Evolutionary conservation across 2,329 filamentous ascomycete genomes (phyloP), one percentile per base, ranked within the genome.

Genomic region (Graphilbum sp.): DNA sequence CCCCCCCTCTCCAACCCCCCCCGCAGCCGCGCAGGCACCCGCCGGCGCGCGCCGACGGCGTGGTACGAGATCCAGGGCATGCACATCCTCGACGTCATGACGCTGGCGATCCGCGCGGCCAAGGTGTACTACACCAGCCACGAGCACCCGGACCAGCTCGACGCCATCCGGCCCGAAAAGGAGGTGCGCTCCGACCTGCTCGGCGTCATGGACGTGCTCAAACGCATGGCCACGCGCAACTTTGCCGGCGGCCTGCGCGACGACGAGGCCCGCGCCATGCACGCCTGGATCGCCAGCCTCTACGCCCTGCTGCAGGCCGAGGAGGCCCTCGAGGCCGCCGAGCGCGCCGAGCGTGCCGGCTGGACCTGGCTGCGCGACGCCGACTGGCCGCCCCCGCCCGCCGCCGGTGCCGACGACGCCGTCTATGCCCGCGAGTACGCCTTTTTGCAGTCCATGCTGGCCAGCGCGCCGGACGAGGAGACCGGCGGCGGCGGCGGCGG

Each of bases 41-140:
- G n/a, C n/a, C n/a, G n/a, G n/a, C n/a, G n/a, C n/a, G n/a, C n/a
- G n/a, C n/a, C n/a, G n/a, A n/a, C n/a, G 19, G 23, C 16, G 9
- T 93, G 81, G 76, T 74, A 81, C 54, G 85, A 95, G 56, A 69
- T 93, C 18, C 84, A 94, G 55, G 90, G 88, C 16, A 75, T 96
- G 64, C 83, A 92, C 51, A 75, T 98, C 29, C 71, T 96, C 40
- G 88, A 96, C 54, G 77, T 93, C 38, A 80, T 90, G 53, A 98
- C 90, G 1, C 67, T 96, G 38, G 88, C 88, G n/a, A 96, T 98
- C 47, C 75, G 86, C 37, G 86, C 88, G 1, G 90, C 90, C 37
- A 94, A 92, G 60, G 79, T 92, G 50, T 98, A 96, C 61, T 96
- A 98, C 59, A 95, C 87, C 0, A 73, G 85, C 4, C 90, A 96